These are phyloP conservation scores for Leccinum disarticulatum DNA, from an alignment of 768 basidiomycete species.

Conservation along the genomic window DNA sequence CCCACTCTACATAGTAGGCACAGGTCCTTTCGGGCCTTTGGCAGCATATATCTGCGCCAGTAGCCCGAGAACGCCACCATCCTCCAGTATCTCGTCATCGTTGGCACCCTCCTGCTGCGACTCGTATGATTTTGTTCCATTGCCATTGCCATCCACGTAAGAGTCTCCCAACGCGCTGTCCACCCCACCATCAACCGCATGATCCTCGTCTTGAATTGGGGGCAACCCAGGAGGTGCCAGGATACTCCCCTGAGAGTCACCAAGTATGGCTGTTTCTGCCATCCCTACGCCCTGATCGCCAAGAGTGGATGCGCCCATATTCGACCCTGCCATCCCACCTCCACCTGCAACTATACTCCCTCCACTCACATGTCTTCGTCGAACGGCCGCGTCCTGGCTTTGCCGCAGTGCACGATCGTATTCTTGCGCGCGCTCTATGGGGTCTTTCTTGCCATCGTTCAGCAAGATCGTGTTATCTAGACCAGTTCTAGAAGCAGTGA, in stretches of 20 bases:
- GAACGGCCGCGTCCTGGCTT: conserved; percentile 55
- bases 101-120: conserved; percentile 49
- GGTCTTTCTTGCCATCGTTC: conserved; percentile 37
- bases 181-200: conserved; percentile 53
- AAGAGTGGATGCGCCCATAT: conserved; percentile 45
- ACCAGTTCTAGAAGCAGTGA: conserved; percentile 27
- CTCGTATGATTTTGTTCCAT: conserved; percentile 38
- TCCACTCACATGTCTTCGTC: conserved; percentile 37
- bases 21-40: conserved; percentile 45
- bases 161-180: conserved; percentile 62
- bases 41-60: conserved; percentile 84
- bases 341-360: conserved; percentile 37
- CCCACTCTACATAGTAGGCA: conserved; percentile 41
- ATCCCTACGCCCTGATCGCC: conserved; percentile 41
- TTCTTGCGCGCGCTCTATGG: conserved; percentile 60
- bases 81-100: conserved; percentile 66
- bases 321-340: conserved; percentile 48
- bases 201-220: conserved; percentile 45
- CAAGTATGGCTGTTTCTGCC: conserved; percentile 71
- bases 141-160: conserved; percentile 66
- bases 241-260: conserved; percentile 70
- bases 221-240: conserved; percentile 9
- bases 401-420: conserved; percentile 75
- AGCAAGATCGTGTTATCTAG: conserved; percentile 28
- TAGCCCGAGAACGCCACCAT: conserved; percentile 83